Base-by-base conservation (phyloP, 345 rosid species). In the Eucalyptus shirleyi region DNA sequence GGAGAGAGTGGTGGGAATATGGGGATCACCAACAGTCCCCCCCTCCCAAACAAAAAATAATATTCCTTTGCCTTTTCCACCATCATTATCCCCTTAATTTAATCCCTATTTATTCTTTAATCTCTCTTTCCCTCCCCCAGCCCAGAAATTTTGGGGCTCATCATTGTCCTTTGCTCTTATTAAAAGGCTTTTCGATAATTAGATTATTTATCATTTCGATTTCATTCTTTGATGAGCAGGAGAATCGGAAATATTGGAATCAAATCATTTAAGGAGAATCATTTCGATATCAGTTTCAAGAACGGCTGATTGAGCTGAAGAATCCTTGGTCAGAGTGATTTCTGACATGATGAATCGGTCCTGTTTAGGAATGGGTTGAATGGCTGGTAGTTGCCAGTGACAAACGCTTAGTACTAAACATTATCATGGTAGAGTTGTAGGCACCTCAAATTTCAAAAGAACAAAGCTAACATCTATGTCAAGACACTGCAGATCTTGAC, bases 11-110 rank as follows among this genome's bases (percentile, higher is more conserved):
- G 45, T 37, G 45, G 82, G 83, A 72, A 37, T 72, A 53, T 81
- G 81, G 89, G 87, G 89, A 88, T 81, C 87, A 88, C 82, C 89
- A 37, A 81, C 40, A 44, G 42, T 13, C 53, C 72, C 50, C 44
- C 5, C 28, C 60, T 10, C 62, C 62, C 62, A 23, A 8, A 53
- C 5, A 21, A 53, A 53, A 26, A 37, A 80, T 88, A 88, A 72
- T 37, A 72, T 80, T 19, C 89, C 69, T 40, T 34, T 9, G 40
- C 83, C 34, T 81, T 81, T 50, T 23, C 32, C 40, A 34, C 30
- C 21, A 59, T 60, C 83, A 40, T 72, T 37, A 72, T 72, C 83
- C 42, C 45, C 83, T 72, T 37, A 72, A 72, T 19, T 37, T 72
- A 37, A 3, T 37, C 81, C 42, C 23, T 69, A 17, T 9, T 24